These are phyloP conservation scores for Gillenia trifoliata DNA, from an alignment of 306 rosid genomes.

Conservation along the genomic window DNA sequence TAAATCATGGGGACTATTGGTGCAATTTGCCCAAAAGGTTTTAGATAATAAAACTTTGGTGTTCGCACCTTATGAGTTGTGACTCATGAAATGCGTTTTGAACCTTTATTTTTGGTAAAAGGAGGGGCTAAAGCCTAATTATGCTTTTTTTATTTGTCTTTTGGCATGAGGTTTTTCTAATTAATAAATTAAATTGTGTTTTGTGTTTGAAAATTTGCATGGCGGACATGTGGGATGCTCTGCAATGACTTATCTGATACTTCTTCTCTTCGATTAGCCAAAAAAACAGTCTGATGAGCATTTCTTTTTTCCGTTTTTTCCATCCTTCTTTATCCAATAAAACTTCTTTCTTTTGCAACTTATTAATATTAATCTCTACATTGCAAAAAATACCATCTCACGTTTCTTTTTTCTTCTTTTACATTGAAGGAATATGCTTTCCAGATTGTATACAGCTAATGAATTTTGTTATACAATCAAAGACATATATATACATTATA, in stretches of 20 bases:
- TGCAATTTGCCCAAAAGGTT: neutral
- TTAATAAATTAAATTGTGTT: neutral
- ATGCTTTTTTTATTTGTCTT: neutral
- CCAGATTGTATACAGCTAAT: neutral
- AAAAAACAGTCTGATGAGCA: no score
- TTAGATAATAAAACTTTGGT: neutral
- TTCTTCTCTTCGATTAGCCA: no score
- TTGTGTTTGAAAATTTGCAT: constrained; percentile 31
- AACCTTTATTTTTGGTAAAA: no score
- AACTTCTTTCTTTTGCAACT: neutral
- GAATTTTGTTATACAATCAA: neutral
- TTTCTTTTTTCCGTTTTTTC: neutral
- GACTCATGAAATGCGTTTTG: neutral
- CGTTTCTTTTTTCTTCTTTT: no score
- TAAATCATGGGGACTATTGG: neutral
- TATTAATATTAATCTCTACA: neutral
- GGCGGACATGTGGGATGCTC: constrained; percentile 27
- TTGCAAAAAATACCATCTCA: neutral
- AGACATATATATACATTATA: neutral
- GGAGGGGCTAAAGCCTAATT: neutral
- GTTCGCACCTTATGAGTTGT: neutral
- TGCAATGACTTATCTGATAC: neutral
- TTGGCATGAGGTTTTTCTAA: neutral
- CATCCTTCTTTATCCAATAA: neutral
- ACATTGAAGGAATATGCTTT: neutral